Evolutionary conservation across 2,329 filamentous ascomycete species (phyloP), one percentile per base, ranked within the genome.

Genomic region (Colletotrichum sp.): DNA sequence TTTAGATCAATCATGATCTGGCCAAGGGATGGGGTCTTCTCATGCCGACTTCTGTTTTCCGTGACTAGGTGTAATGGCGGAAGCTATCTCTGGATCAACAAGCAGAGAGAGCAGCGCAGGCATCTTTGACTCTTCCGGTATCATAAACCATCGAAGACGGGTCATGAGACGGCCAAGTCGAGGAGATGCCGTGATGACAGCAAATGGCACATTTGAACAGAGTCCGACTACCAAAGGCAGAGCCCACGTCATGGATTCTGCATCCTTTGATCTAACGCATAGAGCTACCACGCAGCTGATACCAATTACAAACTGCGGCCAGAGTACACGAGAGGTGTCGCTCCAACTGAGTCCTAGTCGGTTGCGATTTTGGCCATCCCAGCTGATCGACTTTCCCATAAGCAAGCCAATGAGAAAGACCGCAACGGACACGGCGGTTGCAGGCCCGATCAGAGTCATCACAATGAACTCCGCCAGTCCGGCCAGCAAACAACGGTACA

Each of bases 21-120:
- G 19, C 9, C 39, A 0, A n/a, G 39, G 6, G 36, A 0, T 44
- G 8, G 0, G 16, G 5, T 5, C 39, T 6, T 6, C 0, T 44
- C 16, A 44, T 22, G 1, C 1, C 19, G 19, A 12, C 34, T 36
- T 15, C 3, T 13, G 34, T 16, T 15, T 36, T 2, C 15, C 15
- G 34, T 1, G 2, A 16, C 6, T 36, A 13, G 34, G 6, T 15
- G 15, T 16, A 11, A 8, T 6, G 30, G 9, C 15, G 9, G 39
- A 12, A 44, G 39, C 9, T 44, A n/a, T 44, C 1, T n/a, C 39
- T 6, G 5, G 9, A 3, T 11, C 19, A 44, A 44, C 39, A 44
- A 44, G 19, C 8, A 11, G 19, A 44, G 39, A 44, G 9, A 44
- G 5, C 5, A 44, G 19, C 5, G 19, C 19, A 12, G 39, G 39